A percentile compares a stretch with the other conserved stretches of the same genome.
Conservation (phyloP, 331 rosid species). For the Quercus phellos region DNA sequence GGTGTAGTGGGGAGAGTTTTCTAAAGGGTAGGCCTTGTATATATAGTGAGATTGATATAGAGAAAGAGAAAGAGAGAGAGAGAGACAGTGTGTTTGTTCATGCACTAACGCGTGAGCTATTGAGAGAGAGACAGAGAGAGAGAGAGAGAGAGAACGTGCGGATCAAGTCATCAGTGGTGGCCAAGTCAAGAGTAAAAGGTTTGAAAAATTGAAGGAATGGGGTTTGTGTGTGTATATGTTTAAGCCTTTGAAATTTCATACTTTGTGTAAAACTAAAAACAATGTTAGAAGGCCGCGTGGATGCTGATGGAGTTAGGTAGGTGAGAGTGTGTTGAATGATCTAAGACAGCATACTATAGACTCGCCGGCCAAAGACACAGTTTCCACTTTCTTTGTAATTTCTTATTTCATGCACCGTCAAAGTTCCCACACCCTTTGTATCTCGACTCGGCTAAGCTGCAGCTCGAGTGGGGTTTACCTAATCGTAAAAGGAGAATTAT, state of each 20-base stretch:
- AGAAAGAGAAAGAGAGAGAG: neutral
- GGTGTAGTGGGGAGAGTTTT: neutral
- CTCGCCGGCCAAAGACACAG: constrained; percentile 26
- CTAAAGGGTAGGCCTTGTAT: constrained; percentile 1
- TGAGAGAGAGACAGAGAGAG: constrained; percentile 9
- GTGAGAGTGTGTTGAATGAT: constrained; percentile 13
- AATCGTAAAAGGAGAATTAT: too few relatives aligned
- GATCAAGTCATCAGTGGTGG: constrained; percentile 24
- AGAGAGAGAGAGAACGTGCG: constrained; percentile 20
- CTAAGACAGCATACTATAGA: neutral
- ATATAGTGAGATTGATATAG: neutral
- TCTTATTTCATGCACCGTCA: constrained; percentile 33
- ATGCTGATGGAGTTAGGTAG: constrained; percentile 5
- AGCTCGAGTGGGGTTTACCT: too few relatives aligned
- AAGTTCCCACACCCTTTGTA: constrained; percentile 5
- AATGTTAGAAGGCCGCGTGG: constrained; percentile 30
- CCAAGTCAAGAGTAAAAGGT: constrained; percentile 29
- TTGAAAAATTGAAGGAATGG: neutral
- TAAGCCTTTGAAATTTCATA: neutral
- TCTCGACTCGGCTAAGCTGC: neutral
- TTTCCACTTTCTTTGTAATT: constrained; percentile 11
- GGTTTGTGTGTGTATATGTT: neutral
- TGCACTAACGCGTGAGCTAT: neutral
- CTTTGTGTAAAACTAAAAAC: neutral
- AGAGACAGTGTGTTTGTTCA: neutral